A percentile compares a stretch with the other conserved stretches of the same genome.
These are phyloP conservation scores for Sugiyamaella grinbergsii DNA, from an alignment of 1,139 yeast species.

Conservation along the genomic window DNA sequence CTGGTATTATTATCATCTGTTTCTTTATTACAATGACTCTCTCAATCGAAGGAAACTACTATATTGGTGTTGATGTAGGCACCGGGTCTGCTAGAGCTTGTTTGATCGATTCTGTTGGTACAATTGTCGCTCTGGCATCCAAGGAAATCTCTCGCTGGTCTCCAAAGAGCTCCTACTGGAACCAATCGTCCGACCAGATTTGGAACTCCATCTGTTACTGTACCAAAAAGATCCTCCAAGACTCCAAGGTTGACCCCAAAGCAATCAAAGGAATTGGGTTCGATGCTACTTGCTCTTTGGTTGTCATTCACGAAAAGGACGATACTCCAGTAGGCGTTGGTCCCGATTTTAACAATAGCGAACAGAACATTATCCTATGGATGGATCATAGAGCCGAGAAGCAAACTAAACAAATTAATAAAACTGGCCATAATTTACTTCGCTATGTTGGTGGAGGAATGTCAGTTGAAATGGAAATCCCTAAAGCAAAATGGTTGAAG, in stretches of 20 bases:
- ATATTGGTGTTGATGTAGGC: constrained; percentile 95
- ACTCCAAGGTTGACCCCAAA: constrained; percentile 67
- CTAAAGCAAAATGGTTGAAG: constrained; percentile 95
- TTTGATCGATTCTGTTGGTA: constrained; percentile 78
- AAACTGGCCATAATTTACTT: constrained; percentile 73
- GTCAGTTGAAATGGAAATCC: constrained; percentile 98
- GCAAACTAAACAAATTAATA: constrained; percentile 82
- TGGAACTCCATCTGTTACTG: constrained; percentile 89
- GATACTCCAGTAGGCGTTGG: constrained; percentile 87
- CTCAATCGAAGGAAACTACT: constrained; percentile 46
- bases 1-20: neutral
- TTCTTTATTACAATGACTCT: constrained; percentile 1
- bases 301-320: constrained; percentile 65
- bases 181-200: constrained; percentile 86
- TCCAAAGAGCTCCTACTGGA: constrained; percentile 52
- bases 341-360: constrained; percentile 72
- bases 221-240: constrained; percentile 70
- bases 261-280: constrained; percentile 86
- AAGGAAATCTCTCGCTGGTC: constrained; percentile 68
- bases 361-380: constrained; percentile 89
- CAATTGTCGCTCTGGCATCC: constrained; percentile 78
- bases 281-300: constrained; percentile 96
- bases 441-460: constrained; percentile 96
- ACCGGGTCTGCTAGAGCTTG: constrained; percentile 98
- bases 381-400: constrained; percentile 96